Evolutionary conservation across 148 eudicot genomes (phyloP).

Genomic region (Cornus kousa): DNA sequence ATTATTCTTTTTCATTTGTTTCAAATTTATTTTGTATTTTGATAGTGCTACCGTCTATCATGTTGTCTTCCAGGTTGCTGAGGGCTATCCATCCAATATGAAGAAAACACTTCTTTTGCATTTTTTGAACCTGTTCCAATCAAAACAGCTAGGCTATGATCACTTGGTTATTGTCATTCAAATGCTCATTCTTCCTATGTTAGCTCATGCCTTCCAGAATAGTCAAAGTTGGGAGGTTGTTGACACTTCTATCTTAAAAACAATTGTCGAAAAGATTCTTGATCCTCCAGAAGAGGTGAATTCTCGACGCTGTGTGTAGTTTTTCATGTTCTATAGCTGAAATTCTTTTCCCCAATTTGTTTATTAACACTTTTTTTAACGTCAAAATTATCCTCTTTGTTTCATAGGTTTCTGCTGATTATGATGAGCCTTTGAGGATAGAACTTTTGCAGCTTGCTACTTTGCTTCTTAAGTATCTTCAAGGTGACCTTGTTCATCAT

Average conservation of each 20-base stretch:
- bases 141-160: conserved; percentile 78
- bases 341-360: neutral
- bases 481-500: conserved; percentile 89
- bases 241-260: conserved; percentile 78
- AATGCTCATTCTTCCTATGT: conserved; percentile 98
- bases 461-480: conserved; percentile 90
- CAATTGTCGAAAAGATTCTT: conserved; percentile 88
- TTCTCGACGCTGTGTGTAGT: neutral
- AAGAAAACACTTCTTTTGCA: conserved; percentile 89
- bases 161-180: conserved; percentile 93
- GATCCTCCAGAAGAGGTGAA: conserved; percentile 98
- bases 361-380: neutral
- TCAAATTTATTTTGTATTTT: conserved; percentile 1
- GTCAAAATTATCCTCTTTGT: neutral
- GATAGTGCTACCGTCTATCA: conserved; percentile 4
- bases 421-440: conserved; percentile 97
- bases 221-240: conserved; percentile 98
- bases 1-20: neutral
- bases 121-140: conserved; percentile 83
- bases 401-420: conserved; percentile 87
- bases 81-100: conserved; percentile 83
- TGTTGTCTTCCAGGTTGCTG: conserved; percentile 68
- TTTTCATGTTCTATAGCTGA: neutral
- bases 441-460: conserved; percentile 97
- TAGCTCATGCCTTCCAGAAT: conserved; percentile 97